Conservation (phyloP, 2,329 filamentous ascomycete genomes). For the Apiospora sp. region DNA sequence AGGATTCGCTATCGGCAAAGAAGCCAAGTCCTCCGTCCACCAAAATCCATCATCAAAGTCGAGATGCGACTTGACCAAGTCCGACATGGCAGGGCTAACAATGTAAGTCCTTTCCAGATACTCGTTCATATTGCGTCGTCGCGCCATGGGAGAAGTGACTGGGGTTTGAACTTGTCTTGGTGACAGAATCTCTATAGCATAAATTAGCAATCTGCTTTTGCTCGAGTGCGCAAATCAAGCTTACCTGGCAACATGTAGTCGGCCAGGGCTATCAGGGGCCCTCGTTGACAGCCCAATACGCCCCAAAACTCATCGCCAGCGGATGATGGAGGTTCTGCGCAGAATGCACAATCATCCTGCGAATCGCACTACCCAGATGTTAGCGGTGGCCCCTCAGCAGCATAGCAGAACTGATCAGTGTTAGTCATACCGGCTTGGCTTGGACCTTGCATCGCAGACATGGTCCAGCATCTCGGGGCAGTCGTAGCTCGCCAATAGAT, state of each 20-base stretch:
- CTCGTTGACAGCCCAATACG: conserved; percentile 60
- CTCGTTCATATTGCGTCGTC: conserved; percentile 60
- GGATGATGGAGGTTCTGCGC: conserved; percentile 48
- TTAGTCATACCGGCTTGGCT: conserved; percentile 53
- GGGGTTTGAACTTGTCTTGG: conserved; percentile 59
- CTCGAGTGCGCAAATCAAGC: conserved; percentile 25
- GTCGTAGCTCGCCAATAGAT: conserved; percentile 63
- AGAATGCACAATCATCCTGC: conserved; percentile 57
- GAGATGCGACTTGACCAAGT: conserved; percentile 53
- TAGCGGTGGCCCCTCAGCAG: conserved; percentile 31
- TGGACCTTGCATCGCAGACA: conserved; percentile 61
- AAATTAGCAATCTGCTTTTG: background rate
- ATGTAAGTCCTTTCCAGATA: conserved; percentile 57
- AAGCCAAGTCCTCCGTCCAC: conserved; percentile 61
- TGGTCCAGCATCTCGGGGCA: conserved; percentile 56
- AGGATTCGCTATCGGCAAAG: conserved; percentile 48
- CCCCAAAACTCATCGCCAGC: conserved; percentile 55
- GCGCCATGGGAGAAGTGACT: conserved; percentile 57
- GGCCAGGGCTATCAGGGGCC: conserved; percentile 54
- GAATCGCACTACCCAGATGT: conserved; percentile 56
- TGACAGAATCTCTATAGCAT: conserved; percentile 52
- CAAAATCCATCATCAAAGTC: conserved; percentile 66
- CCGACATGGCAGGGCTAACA: conserved; percentile 47
- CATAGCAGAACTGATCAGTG: conserved; percentile 2
- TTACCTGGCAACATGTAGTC: conserved; percentile 60